Base-by-base conservation (phyloP, 495 filamentous ascomycete genomes). In the Talaromyces nanjingensis region DNA sequence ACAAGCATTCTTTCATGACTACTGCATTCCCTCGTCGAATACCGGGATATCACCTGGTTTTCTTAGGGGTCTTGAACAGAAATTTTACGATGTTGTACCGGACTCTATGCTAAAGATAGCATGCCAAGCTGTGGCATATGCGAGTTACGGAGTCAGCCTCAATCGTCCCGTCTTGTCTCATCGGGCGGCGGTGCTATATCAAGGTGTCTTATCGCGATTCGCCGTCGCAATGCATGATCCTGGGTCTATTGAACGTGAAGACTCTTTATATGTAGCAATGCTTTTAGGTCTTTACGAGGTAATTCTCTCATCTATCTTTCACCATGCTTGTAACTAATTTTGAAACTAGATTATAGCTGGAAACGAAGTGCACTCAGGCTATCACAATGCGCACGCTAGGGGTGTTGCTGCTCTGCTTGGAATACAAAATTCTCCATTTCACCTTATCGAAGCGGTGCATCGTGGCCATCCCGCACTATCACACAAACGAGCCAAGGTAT, bases 221-320 rank as follows among this genome's bases (percentile, higher is more conserved):
- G 67, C 67, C 14, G 63, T 34, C 11, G 42, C 63, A 2, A 71
- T 76, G 6, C 37, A 69, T 47, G 49, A 63, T 25, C 45, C 64
- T 0, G 27, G 53, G 22, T 53, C 45, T 24, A 54, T 58, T 12
- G 64, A 34, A 55, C 59, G 47, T 37, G 20, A 57, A 9, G 71
- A 76, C n/a, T 67, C 64, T 4, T 62, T 69, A 57, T 42, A 60
- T 12, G 63, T 69, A 16, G 60, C 69, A 2, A 67, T 65, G 66
- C 60, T 73, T 3, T 60, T 75, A 18, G 73, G 71, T 24, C 63
- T 75, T 18, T 75, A 73, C 49, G 66, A 75, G 70, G 71, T 75
- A 67, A 33, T 22, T 31, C 14, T 57, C 9, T 18, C 22, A 27
- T 8, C 14, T 34, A 31, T 31, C 6, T 7, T 7, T 53, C 4